Conservation (phyloP, 768 basidiomycete genomes). For the Mycena vulgaris region DNA sequence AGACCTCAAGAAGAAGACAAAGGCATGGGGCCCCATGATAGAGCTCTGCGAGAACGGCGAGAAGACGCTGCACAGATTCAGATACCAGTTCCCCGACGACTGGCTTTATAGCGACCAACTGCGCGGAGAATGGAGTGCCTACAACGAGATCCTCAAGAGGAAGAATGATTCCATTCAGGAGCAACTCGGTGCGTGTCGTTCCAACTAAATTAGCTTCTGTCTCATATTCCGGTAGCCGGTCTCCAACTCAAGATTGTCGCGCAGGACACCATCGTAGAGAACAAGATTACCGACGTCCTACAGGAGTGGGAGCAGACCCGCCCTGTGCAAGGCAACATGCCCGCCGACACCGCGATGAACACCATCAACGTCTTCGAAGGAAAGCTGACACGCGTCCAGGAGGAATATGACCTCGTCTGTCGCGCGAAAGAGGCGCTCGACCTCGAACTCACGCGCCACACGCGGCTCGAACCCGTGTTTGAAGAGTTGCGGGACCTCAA, state of each 20-base stretch:
- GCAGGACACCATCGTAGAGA: conserved; percentile 98
- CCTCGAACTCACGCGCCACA: conserved; percentile 91
- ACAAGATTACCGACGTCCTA: conserved; percentile 93
- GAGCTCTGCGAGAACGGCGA: conserved; percentile 95
- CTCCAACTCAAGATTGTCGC: conserved; percentile 99
- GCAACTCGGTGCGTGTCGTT: conserved; percentile 84
- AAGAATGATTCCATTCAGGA: conserved; percentile 99
- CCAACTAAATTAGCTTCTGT: conserved; percentile 9
- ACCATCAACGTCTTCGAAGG: conserved; percentile 96
- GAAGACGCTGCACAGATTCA: conserved; percentile 96
- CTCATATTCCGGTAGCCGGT: conserved; percentile 71
- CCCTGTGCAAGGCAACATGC: conserved; percentile 96
- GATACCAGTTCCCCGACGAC: conserved; percentile 96
- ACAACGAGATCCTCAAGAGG: conserved; percentile 96
- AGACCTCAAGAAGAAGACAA: conserved; percentile 97
- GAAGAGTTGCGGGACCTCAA: conserved; percentile 97
- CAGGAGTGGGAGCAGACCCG: conserved; percentile 96
- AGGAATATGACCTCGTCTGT: conserved; percentile 96
- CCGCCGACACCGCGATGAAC: conserved; percentile 96
- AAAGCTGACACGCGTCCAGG: conserved; percentile 89
- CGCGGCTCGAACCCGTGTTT: conserved; percentile 92
- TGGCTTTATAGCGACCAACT: conserved; percentile 99
- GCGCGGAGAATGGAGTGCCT: conserved; percentile 98
- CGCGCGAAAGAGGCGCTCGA: conserved; percentile 97
- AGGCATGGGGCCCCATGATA: conserved; percentile 97